Evolutionary conservation across 2,329 filamentous ascomycete genomes (phyloP), one percentile per base, ranked within the genome.

Genomic region (Colletotrichum sidae): DNA sequence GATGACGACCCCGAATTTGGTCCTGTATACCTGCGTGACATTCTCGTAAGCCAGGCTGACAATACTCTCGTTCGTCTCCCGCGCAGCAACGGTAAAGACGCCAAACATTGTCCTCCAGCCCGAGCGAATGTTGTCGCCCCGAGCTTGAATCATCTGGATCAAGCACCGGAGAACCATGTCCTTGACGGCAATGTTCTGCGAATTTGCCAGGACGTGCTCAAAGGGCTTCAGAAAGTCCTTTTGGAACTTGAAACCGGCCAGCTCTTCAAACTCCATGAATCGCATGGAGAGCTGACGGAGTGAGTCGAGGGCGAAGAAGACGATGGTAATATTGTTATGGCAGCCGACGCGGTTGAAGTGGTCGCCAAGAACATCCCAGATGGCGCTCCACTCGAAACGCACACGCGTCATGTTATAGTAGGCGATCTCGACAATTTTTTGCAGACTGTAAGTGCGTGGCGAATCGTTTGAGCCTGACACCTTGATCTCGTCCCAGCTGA

Each of bases 401-500:
- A 99, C 95, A 83, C 96, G 90, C 65, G 93, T 94, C 96, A 99
- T 99, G 81, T 99, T 99, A 87, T 99, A 99, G 78, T 97, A 97
- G 77, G 93, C 97, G 78, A 99, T 98, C 78, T 99, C 96, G 13
- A 99, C 96, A 68, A 99, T 88, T 79, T 99, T 99, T 75, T 99
- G 96, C 67, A 99, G 82, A 80, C 94, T 97, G 84, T 97, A 99
- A 8, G 95, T 99, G 59, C 96, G 89, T 10, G 96, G 96, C 25
- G 93, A 96, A 67, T 99, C 96, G 74, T 95, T 97, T 61, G 95
- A 93, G 0, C 96, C 96, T 0, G 96, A 98, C 4, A 96, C 97
- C 75, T 96, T 95, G 73, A 99, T 99, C 78, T 99, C 96, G 74
- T 98, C 95, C 96, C 96, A 98, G 78, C 95, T 98, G 69, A 99